Evolutionary conservation across 306 rosid species (phyloP), one percentile per base, ranked within the genome.

Genomic region (Ochetophila trinervis): DNA sequence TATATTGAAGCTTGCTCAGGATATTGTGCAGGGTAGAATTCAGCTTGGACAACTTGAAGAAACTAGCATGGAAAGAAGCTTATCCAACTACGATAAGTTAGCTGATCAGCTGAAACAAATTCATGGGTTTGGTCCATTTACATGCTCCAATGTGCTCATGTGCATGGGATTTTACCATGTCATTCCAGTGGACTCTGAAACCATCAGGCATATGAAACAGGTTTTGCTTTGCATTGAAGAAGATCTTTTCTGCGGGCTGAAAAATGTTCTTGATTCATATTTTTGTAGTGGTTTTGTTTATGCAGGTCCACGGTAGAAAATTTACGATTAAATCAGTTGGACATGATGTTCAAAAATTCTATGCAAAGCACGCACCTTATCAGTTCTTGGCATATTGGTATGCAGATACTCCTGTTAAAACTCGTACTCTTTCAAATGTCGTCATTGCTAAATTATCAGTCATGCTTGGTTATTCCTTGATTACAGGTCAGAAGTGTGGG

Each of bases 381-480:
- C 88, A 84, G 78, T 84, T 74, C 76, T 72, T 84, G 71, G 88
- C 85, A 30, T 84, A 80, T 73, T 84, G 85, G 88, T 80, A 62
- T 64, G 23, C 15, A 42, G 32, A n/a, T 66, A 8, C 34, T 10
- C 23, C 32, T 27, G 4, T 8, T 8, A 50, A 5, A 9, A 17
- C n/a, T 34, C 14, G 8, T 35, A 6, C 16, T 20, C 18, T 35
- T 22, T 15, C 2, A 7, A 13, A 11, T 11, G 21, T 44, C 12
- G 4, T 4, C 17, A 23, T 62, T 62, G 5, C 6, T 35, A 10
- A 32, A 32, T 40, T 69, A 16, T 8, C 23, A 63, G n/a, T 48
- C 56, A 36, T 65, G 70, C 53, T 44, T 4, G 13, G 0, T 79
- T 53, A 30, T 66, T 14, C 1, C 53, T 8, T 68, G 62, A 50